Percentiles rank a stretch among this genome's conserved stretches.
phyloP scores from a whole-genome alignment of 2,329 filamentous ascomycete genomes.

The Aureobasidium subglaciale region DNA sequence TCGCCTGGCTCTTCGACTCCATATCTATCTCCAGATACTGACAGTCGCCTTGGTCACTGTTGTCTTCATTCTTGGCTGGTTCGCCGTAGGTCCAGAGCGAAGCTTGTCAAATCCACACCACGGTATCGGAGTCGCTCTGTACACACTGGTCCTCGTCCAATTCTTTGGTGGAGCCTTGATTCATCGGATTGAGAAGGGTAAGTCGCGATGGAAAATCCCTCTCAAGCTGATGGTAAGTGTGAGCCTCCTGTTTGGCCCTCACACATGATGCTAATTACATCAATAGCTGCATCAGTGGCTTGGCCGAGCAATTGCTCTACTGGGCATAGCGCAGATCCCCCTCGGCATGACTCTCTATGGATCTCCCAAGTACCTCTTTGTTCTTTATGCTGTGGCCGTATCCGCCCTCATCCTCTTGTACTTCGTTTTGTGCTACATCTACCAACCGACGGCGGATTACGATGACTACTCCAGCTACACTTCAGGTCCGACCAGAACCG shows the following conservation, averaged over 20 bases:
- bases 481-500: constrained; percentile 16
- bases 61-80: constrained; percentile 67
- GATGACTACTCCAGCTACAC: constrained; percentile 18
- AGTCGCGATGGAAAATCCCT: constrained; percentile 47
- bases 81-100: constrained; percentile 66
- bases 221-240: constrained; percentile 48
- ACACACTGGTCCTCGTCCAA: constrained; percentile 64
- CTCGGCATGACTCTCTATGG: constrained; percentile 88
- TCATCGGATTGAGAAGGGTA: constrained; percentile 28
- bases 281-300: constrained; percentile 73
- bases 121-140: constrained; percentile 73
- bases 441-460: constrained; percentile 33
- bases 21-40: constrained; percentile 68
- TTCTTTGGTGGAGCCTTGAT: constrained; percentile 41
- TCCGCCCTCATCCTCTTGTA: constrained; percentile 16
- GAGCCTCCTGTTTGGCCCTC: not conserved
- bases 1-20: constrained; percentile 57
- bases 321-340: constrained; percentile 82
- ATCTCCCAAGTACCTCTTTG: constrained; percentile 75
- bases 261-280: not conserved
- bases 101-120: constrained; percentile 77
- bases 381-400: constrained; percentile 73
- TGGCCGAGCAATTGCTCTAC: constrained; percentile 66
- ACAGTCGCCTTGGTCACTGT: constrained; percentile 62
- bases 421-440: constrained; percentile 16